phyloP scores from a whole-genome alignment of 768 basidiomycete genomes.

The Panaeolus papilionaceus region DNA sequence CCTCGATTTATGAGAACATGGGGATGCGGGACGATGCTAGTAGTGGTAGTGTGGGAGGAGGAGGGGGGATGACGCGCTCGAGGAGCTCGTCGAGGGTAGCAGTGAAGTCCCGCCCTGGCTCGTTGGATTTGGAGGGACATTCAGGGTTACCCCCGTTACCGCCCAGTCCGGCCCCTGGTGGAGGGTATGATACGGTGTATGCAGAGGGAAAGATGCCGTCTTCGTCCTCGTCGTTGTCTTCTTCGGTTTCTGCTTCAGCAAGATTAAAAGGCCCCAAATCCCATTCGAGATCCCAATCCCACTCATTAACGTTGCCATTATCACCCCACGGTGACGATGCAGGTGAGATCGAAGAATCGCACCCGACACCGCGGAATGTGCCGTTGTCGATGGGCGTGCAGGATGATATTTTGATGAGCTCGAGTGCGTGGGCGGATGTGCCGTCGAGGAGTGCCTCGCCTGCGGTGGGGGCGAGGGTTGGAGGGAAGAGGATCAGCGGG shows the following conservation, averaged over 20 bases:
- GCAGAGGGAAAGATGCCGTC: background rate
- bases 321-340: background rate
- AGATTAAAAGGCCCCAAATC: background rate
- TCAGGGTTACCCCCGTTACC: slow-evolving; percentile 30
- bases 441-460: background rate
- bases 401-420: slow-evolving; percentile 15
- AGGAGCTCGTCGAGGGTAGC: slow-evolving; percentile 36
- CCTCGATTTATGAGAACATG: too few species aligned
- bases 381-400: background rate
- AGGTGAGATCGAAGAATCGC: slow-evolving; percentile 16
- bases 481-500: background rate
- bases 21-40: too few species aligned
- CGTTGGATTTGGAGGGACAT: slow-evolving; percentile 24
- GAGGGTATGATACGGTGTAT: background rate
- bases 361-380: slow-evolving; percentile 22
- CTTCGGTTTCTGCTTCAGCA: background rate
- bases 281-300: background rate
- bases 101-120: slow-evolving; percentile 40
- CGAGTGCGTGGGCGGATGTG: slow-evolving; percentile 20
- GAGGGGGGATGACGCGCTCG: slow-evolving; percentile 22
- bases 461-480: background rate
- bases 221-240: background rate
- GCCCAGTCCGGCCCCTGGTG: slow-evolving; percentile 30
- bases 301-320: background rate
- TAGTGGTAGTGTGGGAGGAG: background rate